Conservation (phyloP, 768 basidiomycete species). For the Roridomyces roridus region DNA sequence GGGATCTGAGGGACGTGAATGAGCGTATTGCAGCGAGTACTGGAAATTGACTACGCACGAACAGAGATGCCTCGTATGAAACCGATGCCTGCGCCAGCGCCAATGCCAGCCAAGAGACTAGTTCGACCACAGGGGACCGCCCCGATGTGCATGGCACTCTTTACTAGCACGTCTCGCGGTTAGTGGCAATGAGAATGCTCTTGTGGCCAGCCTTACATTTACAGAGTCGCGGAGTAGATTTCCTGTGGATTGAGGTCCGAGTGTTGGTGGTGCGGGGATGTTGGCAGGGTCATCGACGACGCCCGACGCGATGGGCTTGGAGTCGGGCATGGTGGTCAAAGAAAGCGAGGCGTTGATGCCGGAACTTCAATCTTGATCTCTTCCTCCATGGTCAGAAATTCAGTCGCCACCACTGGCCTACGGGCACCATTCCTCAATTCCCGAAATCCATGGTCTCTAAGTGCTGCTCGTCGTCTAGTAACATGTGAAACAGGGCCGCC, state of each 20-base stretch:
- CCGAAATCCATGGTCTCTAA: too few relatives aligned
- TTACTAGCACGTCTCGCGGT: constrained; percentile 10
- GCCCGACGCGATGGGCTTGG: constrained; percentile 17
- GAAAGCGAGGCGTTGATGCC: too few relatives aligned
- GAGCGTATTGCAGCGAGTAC: background rate
- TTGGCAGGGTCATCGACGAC: constrained; percentile 18
- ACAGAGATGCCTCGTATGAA: constrained; percentile 71
- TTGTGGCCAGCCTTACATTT: constrained; percentile 5
- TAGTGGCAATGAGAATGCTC: background rate
- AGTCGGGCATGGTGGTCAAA: constrained; percentile 15
- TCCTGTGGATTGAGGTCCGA: too few relatives aligned
- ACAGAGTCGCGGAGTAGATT: constrained; percentile 21
- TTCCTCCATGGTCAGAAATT: too few relatives aligned
- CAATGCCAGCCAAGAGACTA: constrained; percentile 78
- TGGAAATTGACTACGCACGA: constrained; percentile 52
- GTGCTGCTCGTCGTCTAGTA: too few relatives aligned
- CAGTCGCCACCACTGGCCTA: too few relatives aligned
- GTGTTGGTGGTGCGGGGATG: constrained; percentile 21
- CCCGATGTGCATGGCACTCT: constrained; percentile 68
- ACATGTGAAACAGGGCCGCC: too few relatives aligned
- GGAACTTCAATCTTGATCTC: too few relatives aligned
- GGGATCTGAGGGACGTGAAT: constrained; percentile 46
- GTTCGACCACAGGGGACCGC: constrained; percentile 81
- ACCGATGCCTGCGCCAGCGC: constrained; percentile 80
- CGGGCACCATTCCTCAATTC: too few relatives aligned